Base-by-base conservation (phyloP, 2,329 filamentous ascomycete species). In the Aspergillus cejpii region DNA sequence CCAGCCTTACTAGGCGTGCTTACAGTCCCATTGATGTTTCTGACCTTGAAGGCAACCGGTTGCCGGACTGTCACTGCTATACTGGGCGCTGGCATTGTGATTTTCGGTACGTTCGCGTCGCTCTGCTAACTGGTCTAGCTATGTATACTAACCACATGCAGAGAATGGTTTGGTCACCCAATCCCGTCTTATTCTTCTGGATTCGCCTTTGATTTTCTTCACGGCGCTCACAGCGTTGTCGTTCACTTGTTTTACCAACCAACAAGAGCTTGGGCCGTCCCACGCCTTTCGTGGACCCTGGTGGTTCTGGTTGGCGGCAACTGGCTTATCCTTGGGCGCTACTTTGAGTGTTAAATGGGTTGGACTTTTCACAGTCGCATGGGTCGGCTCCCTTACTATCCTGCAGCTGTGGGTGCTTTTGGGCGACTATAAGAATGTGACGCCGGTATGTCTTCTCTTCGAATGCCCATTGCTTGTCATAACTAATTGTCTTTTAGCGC, bases 271-370 rank as follows among this genome's bases (percentile, higher is more conserved):
- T 58, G 92, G 92, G 15, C 90, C 90, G 7, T 74, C 80, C 12
- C 86, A 89, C 69, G 91, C 92, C 15, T 98, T 98, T 72, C 76
- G 83, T 55, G 79, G 85, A 6, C 84, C 81, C 60, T 98, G 92
- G 92, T 98, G 92, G 92, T 96, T 97, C 73, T 98, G 92, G 91
- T 78, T 98, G 43, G 77, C 78, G 45, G 81, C 87, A 64, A 94
- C 87, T 36, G 92, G 92, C 57, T 72, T 98, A 34, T 86, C 85
- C 28, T 76, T 98, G 40, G 92, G 92, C 51, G 84, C 91, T 40
- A 97, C 92, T 6, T 80, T 84, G 50, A 97, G 91, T 72, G 90
- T 97, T 61, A 98, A 98, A 74, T 98, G 92, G 92, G 92, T 98
- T 62, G 92, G 92, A 40, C 77, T 98, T 41, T 97, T 98, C 75